Evolutionary conservation across 495 filamentous ascomycete species (phyloP), one percentile per base, ranked within the genome.

Genomic region (Talaromyces liani): DNA sequence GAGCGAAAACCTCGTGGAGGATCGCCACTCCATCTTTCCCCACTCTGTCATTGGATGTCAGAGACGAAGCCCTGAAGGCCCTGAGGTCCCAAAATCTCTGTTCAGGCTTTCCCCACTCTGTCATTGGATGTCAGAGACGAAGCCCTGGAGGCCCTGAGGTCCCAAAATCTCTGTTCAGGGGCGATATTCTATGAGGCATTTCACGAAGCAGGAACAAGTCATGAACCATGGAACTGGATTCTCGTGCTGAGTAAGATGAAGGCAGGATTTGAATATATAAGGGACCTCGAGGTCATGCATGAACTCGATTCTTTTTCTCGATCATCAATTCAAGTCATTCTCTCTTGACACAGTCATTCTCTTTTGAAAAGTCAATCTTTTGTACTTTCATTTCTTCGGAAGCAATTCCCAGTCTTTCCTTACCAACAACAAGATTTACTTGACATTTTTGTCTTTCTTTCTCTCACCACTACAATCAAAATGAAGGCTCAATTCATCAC

Each of bases 401-500:
- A 22, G 10, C 29, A 24, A 9, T 58, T 36, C 56, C 8, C 6
- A 3, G 16, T 36, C 56, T 33, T 58, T 58, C 56, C 29, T 58
- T 58, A 58, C 31, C 6, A n/a, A 56, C 6, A 2, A 20, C 45
- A 8, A 49, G 8, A 20, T 14, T 0, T 49, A 20, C 45, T 18
- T 18, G 16, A 49, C 45, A 25, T 14, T 29, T 56, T 56, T 27
- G 27, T 29, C 22, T 56, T 29, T n/a, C 20, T 4, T 29, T 29
- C n/a, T 56, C 20, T 22, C n/a, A 56, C 20, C 57, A 61, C 24
- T 34, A 12, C 60, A 29, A 31, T 31, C 60, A 62, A 49, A 51
- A 62, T 62, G 60, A 62, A 62, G 60, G 39, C 45, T 49, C 60
- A 62, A 53, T 53, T 51, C 20, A 54, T 49, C 27, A 27, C 36